These are phyloP conservation scores for Phytophthora sp. DNA, from an alignment of 352 stramenopile genomes.

Conservation along the genomic window DNA sequence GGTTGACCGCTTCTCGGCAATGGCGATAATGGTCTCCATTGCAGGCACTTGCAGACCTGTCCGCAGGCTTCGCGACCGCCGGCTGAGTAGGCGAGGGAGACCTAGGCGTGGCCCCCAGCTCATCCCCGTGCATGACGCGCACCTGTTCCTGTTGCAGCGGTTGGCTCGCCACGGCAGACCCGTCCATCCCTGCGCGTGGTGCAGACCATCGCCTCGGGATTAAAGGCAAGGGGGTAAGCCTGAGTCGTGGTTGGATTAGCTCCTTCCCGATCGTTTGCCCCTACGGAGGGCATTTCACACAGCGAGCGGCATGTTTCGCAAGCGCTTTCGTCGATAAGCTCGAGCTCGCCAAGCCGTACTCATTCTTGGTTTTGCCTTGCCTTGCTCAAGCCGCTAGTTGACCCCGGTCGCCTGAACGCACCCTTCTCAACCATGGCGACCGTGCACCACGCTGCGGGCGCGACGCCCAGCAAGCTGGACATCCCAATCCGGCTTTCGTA, in stretches of 20 bases:
- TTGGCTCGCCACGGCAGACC: conserved; percentile 14
- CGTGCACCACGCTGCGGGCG: conserved; percentile 18
- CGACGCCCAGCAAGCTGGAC: conserved; percentile 36
- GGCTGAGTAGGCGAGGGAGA: not conserved
- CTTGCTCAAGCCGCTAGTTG: conserved; percentile 15
- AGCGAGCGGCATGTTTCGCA: conserved; percentile 12
- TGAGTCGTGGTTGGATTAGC: conserved; percentile 14
- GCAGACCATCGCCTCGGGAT: not conserved
- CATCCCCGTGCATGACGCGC: conserved; percentile 15
- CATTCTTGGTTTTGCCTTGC: conserved; percentile 28
- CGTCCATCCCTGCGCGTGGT: no score
- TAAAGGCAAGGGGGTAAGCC: not conserved
- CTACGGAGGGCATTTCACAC: no score
- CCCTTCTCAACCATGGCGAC: conserved; percentile 26
- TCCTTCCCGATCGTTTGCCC: conserved; percentile 2
- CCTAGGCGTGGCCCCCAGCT: conserved; percentile 2
- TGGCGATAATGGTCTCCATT: not conserved
- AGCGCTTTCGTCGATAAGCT: conserved; percentile 4
- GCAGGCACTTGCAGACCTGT: no score
- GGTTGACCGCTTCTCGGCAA: no score
- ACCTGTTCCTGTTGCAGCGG: conserved; percentile 3
- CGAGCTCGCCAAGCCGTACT: conserved; percentile 2
- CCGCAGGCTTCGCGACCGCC: conserved; percentile 9
- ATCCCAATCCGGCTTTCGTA: conserved; percentile 43
- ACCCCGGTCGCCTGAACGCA: not conserved